Evolutionary conservation across 2,329 filamentous ascomycete species (phyloP).

Genomic region (Fusarium verticillioides): DNA sequence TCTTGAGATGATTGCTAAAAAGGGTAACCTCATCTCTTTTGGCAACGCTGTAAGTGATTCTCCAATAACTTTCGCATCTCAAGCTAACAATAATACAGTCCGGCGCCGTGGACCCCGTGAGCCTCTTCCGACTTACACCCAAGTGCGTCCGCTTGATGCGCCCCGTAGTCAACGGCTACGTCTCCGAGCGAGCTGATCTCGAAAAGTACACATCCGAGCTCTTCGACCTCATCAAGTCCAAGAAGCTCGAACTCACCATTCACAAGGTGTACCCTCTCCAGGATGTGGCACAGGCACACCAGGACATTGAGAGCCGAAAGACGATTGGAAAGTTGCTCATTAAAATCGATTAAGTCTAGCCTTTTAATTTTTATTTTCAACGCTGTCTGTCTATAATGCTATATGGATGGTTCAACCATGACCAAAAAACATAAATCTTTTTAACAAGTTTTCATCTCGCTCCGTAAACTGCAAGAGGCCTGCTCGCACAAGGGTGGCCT

Average conservation of each 20-base stretch:
- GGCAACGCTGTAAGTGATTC: slow-evolving; percentile 75
- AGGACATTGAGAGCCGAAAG: slow-evolving; percentile 82
- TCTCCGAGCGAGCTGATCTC: slow-evolving; percentile 75
- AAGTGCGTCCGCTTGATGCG: slow-evolving; percentile 84
- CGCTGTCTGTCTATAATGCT: slow-evolving; percentile 39
- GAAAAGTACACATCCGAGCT: slow-evolving; percentile 77
- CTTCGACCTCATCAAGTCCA: slow-evolving; percentile 75
- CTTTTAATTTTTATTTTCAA: slow-evolving; percentile 27
- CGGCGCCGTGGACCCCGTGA: slow-evolving; percentile 79
- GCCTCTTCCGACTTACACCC: slow-evolving; percentile 64
- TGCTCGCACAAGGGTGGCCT: slow-evolving; percentile 28
- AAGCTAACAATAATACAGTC: slow-evolving; percentile 51
- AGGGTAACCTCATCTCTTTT: slow-evolving; percentile 82
- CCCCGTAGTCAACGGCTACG: slow-evolving; percentile 78
- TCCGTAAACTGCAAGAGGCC: slow-evolving; percentile 27
- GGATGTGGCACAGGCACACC: slow-evolving; percentile 77
- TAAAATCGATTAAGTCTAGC: slow-evolving; percentile 62
- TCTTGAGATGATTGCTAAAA: slow-evolving; percentile 77
- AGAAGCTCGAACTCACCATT: slow-evolving; percentile 77
- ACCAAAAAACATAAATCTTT: slow-evolving; percentile 37
- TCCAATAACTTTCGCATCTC: background rate
- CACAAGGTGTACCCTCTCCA: slow-evolving; percentile 82
- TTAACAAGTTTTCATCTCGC: slow-evolving; percentile 13
- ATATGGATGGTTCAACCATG: slow-evolving; percentile 33
- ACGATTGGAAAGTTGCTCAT: slow-evolving; percentile 87